Conservation (phyloP, 345 rosid species). For the Citrus glauca region DNA sequence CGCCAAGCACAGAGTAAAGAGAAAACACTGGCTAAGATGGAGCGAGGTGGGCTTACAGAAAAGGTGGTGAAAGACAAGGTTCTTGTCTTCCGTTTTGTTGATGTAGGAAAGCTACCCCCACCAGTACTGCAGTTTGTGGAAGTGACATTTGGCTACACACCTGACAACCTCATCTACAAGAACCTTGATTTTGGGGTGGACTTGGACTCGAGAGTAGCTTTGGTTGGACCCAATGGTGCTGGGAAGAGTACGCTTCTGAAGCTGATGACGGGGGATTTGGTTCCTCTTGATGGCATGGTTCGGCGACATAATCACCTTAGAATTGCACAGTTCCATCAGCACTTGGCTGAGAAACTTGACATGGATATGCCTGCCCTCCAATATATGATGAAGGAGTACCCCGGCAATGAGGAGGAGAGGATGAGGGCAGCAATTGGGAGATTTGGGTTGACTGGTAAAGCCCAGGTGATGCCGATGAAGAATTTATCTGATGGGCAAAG, state of each 20-base stretch:
- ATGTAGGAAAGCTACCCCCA: slow-evolving; percentile 98
- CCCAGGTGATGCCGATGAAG: slow-evolving; percentile 97
- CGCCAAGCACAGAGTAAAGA: slow-evolving; percentile 99
- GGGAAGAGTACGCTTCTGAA: slow-evolving; percentile 97
- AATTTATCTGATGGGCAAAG: slow-evolving; percentile 96
- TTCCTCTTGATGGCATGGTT: slow-evolving; percentile 93
- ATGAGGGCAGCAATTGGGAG: slow-evolving; percentile 93
- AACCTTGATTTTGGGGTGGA: slow-evolving; percentile 93
- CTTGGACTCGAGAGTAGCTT: slow-evolving; percentile 89
- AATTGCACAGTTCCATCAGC: slow-evolving; percentile 96
- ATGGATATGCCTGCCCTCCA: slow-evolving; percentile 74
- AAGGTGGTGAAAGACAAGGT: slow-evolving; percentile 74
- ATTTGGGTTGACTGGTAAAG: slow-evolving; percentile 90
- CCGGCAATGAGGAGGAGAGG: slow-evolving; percentile 91
- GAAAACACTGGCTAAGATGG: slow-evolving; percentile 98
- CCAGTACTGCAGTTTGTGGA: slow-evolving; percentile 98
- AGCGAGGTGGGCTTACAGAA: slow-evolving; percentile 95
- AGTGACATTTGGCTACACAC: slow-evolving; percentile 86
- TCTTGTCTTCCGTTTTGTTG: slow-evolving; percentile 80
- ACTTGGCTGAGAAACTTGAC: slow-evolving; percentile 92
- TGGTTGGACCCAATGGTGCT: slow-evolving; percentile 98
- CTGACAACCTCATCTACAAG: slow-evolving; percentile 78
- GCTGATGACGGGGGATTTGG: slow-evolving; percentile 92
- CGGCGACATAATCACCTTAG: slow-evolving; percentile 91
- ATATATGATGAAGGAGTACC: slow-evolving; percentile 85